Conservation (phyloP, 768 basidiomycete genomes). For the Auriscalpium orientale region DNA sequence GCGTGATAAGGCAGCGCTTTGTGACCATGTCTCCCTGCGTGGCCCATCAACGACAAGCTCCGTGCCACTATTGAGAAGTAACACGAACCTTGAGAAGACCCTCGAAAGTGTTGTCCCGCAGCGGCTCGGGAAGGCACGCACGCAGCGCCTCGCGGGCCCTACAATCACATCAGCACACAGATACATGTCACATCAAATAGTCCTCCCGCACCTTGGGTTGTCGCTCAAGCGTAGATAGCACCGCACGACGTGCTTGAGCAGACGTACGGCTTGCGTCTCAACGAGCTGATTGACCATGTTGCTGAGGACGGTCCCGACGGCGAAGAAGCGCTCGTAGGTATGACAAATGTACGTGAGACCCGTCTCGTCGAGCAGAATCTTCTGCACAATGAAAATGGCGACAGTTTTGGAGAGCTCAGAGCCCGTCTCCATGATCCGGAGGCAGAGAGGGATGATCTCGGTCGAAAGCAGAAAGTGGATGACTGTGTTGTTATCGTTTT, state of each 20-base stretch:
- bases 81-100: slow-evolving; percentile 74
- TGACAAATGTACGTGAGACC: slow-evolving; percentile 98
- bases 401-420: slow-evolving; percentile 98
- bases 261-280: slow-evolving; percentile 92
- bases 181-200: background rate
- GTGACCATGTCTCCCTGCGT: slow-evolving; percentile 94
- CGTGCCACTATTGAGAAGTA: background rate
- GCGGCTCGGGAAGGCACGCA: slow-evolving; percentile 91
- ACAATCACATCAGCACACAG: slow-evolving; percentile 11
- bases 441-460: slow-evolving; percentile 98
- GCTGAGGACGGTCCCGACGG: slow-evolving; percentile 94
- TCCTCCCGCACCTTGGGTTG: slow-evolving; percentile 69
- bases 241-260: slow-evolving; percentile 96
- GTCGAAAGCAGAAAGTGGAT: slow-evolving; percentile 99
- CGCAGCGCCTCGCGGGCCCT: slow-evolving; percentile 94
- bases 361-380: slow-evolving; percentile 93
- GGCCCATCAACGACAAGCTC: background rate
- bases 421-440: slow-evolving; percentile 99
- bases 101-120: slow-evolving; percentile 90
- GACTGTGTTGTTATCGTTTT: slow-evolving; percentile 99
- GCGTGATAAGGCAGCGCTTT: slow-evolving; percentile 84
- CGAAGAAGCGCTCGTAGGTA: slow-evolving; percentile 99
- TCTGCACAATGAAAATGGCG: slow-evolving; percentile 99
- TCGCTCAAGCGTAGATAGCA: slow-evolving; percentile 96
- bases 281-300: slow-evolving; percentile 99